Percentiles rank a stretch among this genome's conserved stretches.
Evolutionary conservation across 345 rosid species (phyloP).

Genomic region (Euphorbia peplus): DNA sequence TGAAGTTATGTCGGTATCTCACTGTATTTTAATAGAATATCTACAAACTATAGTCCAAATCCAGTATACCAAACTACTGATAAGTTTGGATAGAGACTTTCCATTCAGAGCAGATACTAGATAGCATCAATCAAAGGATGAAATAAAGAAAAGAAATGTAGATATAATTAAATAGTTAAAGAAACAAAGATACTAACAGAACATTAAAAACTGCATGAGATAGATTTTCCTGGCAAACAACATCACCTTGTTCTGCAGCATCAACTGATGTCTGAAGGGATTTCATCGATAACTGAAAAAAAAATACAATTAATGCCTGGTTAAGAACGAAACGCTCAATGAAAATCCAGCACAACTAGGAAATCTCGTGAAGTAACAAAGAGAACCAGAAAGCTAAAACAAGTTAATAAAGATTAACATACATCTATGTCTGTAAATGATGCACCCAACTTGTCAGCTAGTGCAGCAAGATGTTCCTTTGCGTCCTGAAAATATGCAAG

Average conservation of each 20-base stretch:
- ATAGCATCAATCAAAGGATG: not conserved
- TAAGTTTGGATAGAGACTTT: not conserved
- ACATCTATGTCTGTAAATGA: constrained; percentile 88
- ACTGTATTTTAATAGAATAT: not conserved
- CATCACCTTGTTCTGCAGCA: constrained; percentile 92
- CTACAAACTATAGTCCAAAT: not conserved
- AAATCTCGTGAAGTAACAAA: constrained; percentile 11
- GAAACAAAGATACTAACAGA: constrained; percentile 43
- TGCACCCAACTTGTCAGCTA: constrained; percentile 92
- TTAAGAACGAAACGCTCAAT: constrained; percentile 11
- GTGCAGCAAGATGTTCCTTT: constrained; percentile 89
- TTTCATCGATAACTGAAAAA: constrained; percentile 71
- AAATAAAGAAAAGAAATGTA: constrained; percentile 2
- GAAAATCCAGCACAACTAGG: not conserved
- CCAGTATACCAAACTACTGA: not conserved
- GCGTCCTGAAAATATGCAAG: constrained; percentile 63
- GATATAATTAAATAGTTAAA: constrained; percentile 20
- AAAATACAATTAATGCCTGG: constrained; percentile 28
- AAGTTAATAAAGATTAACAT: constrained; percentile 27
- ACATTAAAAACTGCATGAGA: constrained; percentile 48
- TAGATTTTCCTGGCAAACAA: constrained; percentile 50
- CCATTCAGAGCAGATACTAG: constrained; percentile 4
- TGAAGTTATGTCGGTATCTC: not conserved
- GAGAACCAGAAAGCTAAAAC: constrained; percentile 22
- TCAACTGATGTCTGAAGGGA: constrained; percentile 57